These are phyloP conservation scores for Suhomyces prunicola DNA, from an alignment of 805 yeast genomes.

Conservation along the genomic window DNA sequence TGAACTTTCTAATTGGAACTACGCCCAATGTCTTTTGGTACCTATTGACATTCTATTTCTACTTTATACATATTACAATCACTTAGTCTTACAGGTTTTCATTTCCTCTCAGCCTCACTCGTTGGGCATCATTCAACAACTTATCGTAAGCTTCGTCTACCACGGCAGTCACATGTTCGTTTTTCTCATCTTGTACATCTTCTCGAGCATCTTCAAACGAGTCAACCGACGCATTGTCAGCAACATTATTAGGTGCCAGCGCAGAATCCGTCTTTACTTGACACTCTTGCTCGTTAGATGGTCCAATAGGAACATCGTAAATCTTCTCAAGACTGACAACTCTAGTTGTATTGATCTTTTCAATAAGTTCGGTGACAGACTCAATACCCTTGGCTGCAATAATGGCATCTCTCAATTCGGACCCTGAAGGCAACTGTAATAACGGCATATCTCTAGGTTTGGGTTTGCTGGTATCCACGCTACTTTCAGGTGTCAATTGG, in stretches of 20 bases:
- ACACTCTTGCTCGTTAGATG: neutral
- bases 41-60: neutral
- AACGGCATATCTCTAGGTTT: constrained; percentile 21
- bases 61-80: neutral
- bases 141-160: constrained; percentile 77
- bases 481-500: neutral
- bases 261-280: neutral
- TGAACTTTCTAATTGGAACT: too few relatives aligned
- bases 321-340: constrained; percentile 47
- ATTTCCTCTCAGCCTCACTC: constrained; percentile 51
- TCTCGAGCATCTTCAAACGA: constrained; percentile 17
- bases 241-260: neutral
- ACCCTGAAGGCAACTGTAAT: constrained; percentile 50
- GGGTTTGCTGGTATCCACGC: neutral
- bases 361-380: constrained; percentile 63
- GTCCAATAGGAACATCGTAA: constrained; percentile 22
- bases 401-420: constrained; percentile 56
- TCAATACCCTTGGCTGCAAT: constrained; percentile 75
- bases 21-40: too few relatives aligned
- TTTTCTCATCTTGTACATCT: neutral
- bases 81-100: neutral
- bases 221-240: constrained; percentile 28
- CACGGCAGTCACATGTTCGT: constrained; percentile 25
- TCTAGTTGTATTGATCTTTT: constrained; percentile 54
- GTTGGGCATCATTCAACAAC: constrained; percentile 62